Base-by-base conservation (phyloP, 2,329 filamentous ascomycete species). In the Stagonosporopsis vannaccii region DNA sequence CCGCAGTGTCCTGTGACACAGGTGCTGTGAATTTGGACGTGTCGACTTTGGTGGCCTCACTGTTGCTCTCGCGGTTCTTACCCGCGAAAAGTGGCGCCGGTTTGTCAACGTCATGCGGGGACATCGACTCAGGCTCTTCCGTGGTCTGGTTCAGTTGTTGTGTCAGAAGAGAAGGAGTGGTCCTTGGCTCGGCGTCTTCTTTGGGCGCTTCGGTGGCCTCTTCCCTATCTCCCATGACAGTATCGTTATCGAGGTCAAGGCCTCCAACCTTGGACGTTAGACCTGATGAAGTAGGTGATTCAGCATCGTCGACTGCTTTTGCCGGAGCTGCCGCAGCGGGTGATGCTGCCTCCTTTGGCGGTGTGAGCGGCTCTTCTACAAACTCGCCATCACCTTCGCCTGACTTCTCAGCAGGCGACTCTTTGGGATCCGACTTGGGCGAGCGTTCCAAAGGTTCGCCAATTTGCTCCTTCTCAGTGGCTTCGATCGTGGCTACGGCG, bases 361-460 rank as follows among this genome's bases (percentile, higher is more conserved):
- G 90, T 62, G 85, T 90, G 17, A 92, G 80, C 2, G 90, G 89
- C 73, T 93, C 90, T 59, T 93, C 90, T 19, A 92, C 88, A 69
- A 93, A 90, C 56, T 91, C 88, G 47, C 89, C 88, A 51, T 90
- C 88, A 6, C 60, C 59, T 19, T 63, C 66, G 7, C 60, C 56
- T 8, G 59, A 32, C 51, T 71, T 74, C 23, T 68, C 67, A 7
- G 59, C 42, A 9, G 62, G 43, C 2, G 61, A 49, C 33, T 68
- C 66, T 30, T 69, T 66, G 67, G 71, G 63, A 6, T 46, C 58
- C 9, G 63, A 84, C 85, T 65, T 86, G 80, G 54, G 77, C 55
- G 74, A 75, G 37, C 67, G 67, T 33, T 75, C 74, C 30, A 77
- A 52, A 13, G 73, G 71, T 56, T 74, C 74, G 22, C 72, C 72